Base-by-base conservation (phyloP, 371 early-diverging fungal genomes). In the Mucor circinelloides region DNA sequence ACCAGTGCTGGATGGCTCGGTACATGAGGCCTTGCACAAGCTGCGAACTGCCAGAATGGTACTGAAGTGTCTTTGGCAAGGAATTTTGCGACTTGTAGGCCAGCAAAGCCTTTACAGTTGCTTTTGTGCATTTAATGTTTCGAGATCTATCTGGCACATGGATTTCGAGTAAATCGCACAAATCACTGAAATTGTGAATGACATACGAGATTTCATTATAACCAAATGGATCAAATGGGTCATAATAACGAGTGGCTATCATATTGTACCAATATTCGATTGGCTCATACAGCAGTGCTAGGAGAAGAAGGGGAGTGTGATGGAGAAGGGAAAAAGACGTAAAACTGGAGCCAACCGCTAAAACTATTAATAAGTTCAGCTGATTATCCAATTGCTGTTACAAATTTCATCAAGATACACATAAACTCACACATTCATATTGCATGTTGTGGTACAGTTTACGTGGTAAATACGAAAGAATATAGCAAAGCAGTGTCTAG, bases 1-100 rank as follows among this genome's bases (percentile, higher is more conserved):
- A 73, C 73, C 73, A 73, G 23, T 73, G 63, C 23, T 61, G 59
- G 10, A 66, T 60, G 2, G 69, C 73, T 42, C 67, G 30, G n/a
- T 58, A 61, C 64, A 73, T 69, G 2, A 73, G 48, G n/a, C 36
- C 62, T 19, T 73, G 64, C 6, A 66, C 25, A 40, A 70, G 48
- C 4, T 66, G 66, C 8, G 48, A 56, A 10, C 38, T 65, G 2
- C 58, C 66, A 13, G 66, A 61, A 6, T 46, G 60, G 30, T 65
- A 66, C 9, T 19, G 56, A 23, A 70, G 34, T 17, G 66, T 40
- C 34, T 65, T 70, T 15, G 70, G 70, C 19, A 70, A 31, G 0
- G 54, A 17, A 9, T 58, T 44, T 19, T 36, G 59, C 7, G 36
- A 63, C 27, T 52, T 58, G 23, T 68, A 68, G 9, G 36, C 36